Conservation (phyloP, 805 yeast species). For the Limtongozyma cylindracea region DNA sequence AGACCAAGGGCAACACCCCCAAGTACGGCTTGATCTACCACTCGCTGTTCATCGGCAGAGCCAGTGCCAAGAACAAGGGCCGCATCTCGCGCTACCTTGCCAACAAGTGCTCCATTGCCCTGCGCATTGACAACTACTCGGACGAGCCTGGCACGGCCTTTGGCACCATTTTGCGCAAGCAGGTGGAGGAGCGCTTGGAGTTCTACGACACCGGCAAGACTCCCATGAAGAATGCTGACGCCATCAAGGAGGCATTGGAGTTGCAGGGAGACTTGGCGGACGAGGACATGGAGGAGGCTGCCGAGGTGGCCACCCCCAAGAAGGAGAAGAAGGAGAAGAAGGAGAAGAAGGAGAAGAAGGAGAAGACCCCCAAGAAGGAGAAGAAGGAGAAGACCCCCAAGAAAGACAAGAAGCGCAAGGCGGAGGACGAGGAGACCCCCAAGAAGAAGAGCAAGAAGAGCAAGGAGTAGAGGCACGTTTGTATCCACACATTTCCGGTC, state of each 20-base stretch:
- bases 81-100: conserved; percentile 97
- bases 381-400: conserved; percentile 6
- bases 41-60: conserved; percentile 84
- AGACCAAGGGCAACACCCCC: conserved; percentile 93
- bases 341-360: conserved; percentile 2
- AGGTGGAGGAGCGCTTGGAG: conserved; percentile 92
- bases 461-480: conserved; percentile 11
- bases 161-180: conserved; percentile 79
- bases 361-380: conserved; percentile 3
- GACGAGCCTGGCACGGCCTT: conserved; percentile 82
- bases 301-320: conserved; percentile 2
- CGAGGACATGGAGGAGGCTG: conserved; percentile 7
- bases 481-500: no score
- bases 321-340: conserved; percentile 1
- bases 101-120: conserved; percentile 96
- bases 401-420: conserved; percentile 7
- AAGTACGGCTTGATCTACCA: conserved; percentile 90
- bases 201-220: conserved; percentile 93
- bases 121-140: conserved; percentile 93
- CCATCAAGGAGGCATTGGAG: conserved; percentile 76
- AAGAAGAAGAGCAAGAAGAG: conserved; percentile 20
- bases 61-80: conserved; percentile 93
- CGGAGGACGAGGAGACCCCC: conserved; percentile 12
- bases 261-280: conserved; percentile 26
- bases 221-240: conserved; percentile 89